A percentile compares a stretch with the other conserved stretches of the same genome.
Evolutionary conservation across 805 yeast genomes (phyloP).

Genomic region (Gaillardinia entomophila): DNA sequence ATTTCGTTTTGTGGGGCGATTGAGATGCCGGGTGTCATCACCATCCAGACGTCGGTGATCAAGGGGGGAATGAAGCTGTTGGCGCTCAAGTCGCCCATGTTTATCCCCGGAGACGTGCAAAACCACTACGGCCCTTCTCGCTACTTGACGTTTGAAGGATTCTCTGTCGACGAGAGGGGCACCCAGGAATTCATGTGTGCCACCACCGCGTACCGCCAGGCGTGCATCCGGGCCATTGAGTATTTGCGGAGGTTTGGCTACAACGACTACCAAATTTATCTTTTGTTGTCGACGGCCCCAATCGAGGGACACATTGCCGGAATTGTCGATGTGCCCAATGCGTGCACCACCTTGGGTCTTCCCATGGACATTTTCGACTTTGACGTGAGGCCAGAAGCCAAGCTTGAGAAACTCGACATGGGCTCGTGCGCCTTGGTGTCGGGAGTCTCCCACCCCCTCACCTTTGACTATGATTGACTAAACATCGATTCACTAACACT

Average conservation of each 20-base stretch:
- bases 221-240: conserved; percentile 45
- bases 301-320: conserved; percentile 49
- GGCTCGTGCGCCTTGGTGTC: conserved; percentile 36
- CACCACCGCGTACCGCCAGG: conserved; percentile 46
- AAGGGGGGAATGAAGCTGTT: conserved; percentile 38
- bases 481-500: too few species aligned
- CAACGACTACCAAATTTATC: conserved; percentile 45
- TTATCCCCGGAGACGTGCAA: conserved; percentile 43
- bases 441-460: conserved; percentile 8
- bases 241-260: conserved; percentile 46
- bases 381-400: conserved; percentile 38
- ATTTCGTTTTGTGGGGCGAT: conserved; percentile 51
- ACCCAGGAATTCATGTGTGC: conserved; percentile 41
- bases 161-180: conserved; percentile 46
- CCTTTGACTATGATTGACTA: conserved; percentile 5
- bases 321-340: conserved; percentile 48
- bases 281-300: conserved; percentile 43
- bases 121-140: conserved; percentile 44
- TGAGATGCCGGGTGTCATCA: conserved; percentile 46
- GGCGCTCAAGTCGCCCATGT: conserved; percentile 41
- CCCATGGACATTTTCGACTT: conserved; percentile 50
- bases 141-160: conserved; percentile 48
- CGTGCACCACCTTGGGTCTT: conserved; percentile 45
- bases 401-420: conserved; percentile 17
- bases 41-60: conserved; percentile 35